These are phyloP conservation scores for Phytophthora boehmeriae DNA, from an alignment of 352 stramenopile species.

Conservation along the genomic window DNA sequence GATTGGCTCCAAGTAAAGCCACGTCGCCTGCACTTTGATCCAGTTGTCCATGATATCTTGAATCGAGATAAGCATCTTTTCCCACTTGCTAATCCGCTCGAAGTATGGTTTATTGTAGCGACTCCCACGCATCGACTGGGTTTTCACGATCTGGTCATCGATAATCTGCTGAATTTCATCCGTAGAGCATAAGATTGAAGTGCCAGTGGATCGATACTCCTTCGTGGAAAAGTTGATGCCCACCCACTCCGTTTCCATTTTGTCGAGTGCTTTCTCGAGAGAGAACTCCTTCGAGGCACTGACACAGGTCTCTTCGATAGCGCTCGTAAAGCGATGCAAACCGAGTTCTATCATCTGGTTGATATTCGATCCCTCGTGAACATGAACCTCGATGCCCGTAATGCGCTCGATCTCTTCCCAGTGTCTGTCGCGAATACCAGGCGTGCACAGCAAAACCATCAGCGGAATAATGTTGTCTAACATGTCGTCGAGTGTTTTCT, in stretches of 20 bases:
- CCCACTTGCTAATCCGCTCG: conserved; percentile 86
- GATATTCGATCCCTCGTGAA: conserved; percentile 92
- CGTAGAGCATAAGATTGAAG: conserved; percentile 86
- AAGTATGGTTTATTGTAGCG: conserved; percentile 95
- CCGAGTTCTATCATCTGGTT: conserved; percentile 91
- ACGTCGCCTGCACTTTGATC: conserved; percentile 94
- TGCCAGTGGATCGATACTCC: conserved; percentile 93
- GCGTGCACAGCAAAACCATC: conserved; percentile 93
- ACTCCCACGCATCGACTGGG: conserved; percentile 93
- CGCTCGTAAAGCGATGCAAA: conserved; percentile 79
- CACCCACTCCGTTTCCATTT: conserved; percentile 94
- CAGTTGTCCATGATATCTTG: conserved; percentile 95
- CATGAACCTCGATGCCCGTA: conserved; percentile 87
- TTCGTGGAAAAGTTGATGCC: conserved; percentile 93
- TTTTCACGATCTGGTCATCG: conserved; percentile 96
- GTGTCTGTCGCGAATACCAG: conserved; percentile 90
- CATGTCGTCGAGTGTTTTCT: conserved; percentile 87
- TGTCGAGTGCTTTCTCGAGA: conserved; percentile 92
- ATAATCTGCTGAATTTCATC: conserved; percentile 95
- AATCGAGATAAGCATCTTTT: conserved; percentile 90
- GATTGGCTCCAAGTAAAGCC: conserved; percentile 94
- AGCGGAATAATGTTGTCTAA: conserved; percentile 90
- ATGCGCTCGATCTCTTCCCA: conserved; percentile 93
- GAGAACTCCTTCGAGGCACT: conserved; percentile 95
- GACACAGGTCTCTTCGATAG: conserved; percentile 94